Evolutionary conservation across 1,139 yeast genomes (phyloP), one percentile per base, ranked within the genome.

Genomic region (Blastobotrys ciferrii): DNA sequence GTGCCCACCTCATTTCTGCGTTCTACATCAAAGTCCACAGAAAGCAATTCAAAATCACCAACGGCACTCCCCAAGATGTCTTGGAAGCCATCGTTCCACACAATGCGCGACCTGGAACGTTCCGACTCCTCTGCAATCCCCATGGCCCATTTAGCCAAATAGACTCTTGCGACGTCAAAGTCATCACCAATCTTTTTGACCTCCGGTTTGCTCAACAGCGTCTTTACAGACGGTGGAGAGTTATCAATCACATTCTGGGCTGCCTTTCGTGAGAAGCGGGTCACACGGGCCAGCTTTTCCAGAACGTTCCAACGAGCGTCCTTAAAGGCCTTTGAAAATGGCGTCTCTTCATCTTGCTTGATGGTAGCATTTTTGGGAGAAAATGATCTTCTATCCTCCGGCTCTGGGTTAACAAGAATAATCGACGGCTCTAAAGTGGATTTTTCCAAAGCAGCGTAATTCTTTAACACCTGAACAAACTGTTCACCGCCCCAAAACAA

Each of bases 91-190:
- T 69, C 72, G 25, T 67, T 63, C 72, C 73, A 69, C n/a, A 70
- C 68, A 32, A 70, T 61, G 47, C 72, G 69, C 42, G 76, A 73
- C 52, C 86, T 82, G 43, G 85, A 79, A 56, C 77, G 78, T 60
- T 87, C 94, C 1, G 96, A 95, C 63, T 92, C 96, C 60, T 89
- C 94, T 58, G 92, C 94, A 20, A 92, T 95, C 36, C 89, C 89
- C 60, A 88, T 78, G 0, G 98, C 98, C 98, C 98, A 92, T 70
- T 89, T 89, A 3, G 98, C 98, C 53, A 92, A 73, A 64, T 89
- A 92, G 2, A 89, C 86, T 47, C 91, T 76, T 0, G 97, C 97
- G 43, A 92, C 82, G 61, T 91, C 98, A 64, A 89, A 92, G 55
- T 92, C 98, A 56, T 88, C 89, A 50, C 94, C 88, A 23, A 91